phyloP scores from a whole-genome alignment of 352 stramenopile genomes.

The Phytopythium kandeliae region DNA sequence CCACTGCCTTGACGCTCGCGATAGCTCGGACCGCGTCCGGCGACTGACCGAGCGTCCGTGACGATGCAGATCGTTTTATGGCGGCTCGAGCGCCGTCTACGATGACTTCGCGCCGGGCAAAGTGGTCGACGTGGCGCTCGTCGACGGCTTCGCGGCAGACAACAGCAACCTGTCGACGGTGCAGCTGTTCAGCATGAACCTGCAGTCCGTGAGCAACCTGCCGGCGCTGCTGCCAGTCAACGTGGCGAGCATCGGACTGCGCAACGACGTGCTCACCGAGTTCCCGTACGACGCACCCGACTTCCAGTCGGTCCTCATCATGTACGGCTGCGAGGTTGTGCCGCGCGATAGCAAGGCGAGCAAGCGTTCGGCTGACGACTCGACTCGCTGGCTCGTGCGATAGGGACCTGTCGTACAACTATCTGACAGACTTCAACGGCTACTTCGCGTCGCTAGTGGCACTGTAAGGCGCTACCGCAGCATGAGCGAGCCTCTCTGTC shows the following conservation, averaged over 20 bases:
- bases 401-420: slow-evolving; percentile 6
- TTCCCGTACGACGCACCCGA: slow-evolving; percentile 1
- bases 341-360: no score
- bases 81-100: slow-evolving; percentile 12
- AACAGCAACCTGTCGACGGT: slow-evolving; percentile 13
- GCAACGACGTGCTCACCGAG: slow-evolving; percentile 2
- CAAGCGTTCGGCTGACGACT: no score
- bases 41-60: no score
- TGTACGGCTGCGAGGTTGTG: no score
- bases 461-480: slow-evolving; percentile 1
- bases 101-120: slow-evolving; percentile 13
- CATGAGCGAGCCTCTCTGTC: no score
- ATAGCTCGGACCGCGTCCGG: no score
- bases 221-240: background rate
- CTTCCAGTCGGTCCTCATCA: background rate
- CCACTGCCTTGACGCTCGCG: no score
- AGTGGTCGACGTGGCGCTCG: slow-evolving; percentile 14
- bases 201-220: slow-evolving; percentile 5
- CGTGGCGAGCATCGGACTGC: background rate
- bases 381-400: background rate
- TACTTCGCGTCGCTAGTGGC: slow-evolving; percentile 1
- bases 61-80: slow-evolving; percentile 13
- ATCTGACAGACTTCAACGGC: slow-evolving; percentile 3
- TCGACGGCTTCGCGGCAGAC: slow-evolving; percentile 11
- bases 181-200: slow-evolving; percentile 14